Conservation (phyloP, 345 rosid species). For the Lagerstroemia speciosa region DNA sequence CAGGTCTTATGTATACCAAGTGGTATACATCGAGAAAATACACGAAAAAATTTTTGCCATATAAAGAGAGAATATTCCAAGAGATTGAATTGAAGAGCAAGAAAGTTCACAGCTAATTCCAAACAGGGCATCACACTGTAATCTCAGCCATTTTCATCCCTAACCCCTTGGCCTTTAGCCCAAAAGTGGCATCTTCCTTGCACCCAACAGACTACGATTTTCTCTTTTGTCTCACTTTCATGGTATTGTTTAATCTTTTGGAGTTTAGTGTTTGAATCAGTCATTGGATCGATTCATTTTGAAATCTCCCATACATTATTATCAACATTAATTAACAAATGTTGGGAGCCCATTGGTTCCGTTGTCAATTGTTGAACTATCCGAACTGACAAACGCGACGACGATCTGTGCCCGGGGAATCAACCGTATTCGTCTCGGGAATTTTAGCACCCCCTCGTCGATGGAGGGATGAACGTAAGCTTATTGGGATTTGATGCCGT, state of each 20-base stretch:
- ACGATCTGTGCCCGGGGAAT: not conserved
- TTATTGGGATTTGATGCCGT: not conserved
- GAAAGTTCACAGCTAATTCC: slow-evolving; percentile 1
- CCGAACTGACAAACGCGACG: not conserved
- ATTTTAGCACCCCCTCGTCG: not conserved
- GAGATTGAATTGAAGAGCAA: not conserved
- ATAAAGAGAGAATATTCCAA: not conserved
- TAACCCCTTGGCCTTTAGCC: slow-evolving; percentile 6
- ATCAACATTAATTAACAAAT: not conserved
- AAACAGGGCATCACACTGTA: slow-evolving; percentile 8
- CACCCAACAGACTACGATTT: not conserved
- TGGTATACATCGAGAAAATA: no score
- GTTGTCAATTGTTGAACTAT: no score
- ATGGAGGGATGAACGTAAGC: not conserved
- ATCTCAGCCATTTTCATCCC: slow-evolving; percentile 19
- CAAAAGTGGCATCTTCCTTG: slow-evolving; percentile 4
- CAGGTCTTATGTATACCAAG: no score
- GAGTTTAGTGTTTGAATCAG: slow-evolving; percentile 5
- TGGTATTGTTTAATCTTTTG: not conserved
- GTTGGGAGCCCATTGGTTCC: not conserved
- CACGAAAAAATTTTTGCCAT: no score
- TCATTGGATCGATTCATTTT: not conserved
- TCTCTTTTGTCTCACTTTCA: not conserved
- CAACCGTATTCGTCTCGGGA: not conserved
- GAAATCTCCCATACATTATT: not conserved